Percentiles rank a stretch among this genome's conserved stretches.
These are phyloP conservation scores for Rhodotorula babjevae DNA, from an alignment of 768 basidiomycete genomes.

Conservation along the genomic window DNA sequence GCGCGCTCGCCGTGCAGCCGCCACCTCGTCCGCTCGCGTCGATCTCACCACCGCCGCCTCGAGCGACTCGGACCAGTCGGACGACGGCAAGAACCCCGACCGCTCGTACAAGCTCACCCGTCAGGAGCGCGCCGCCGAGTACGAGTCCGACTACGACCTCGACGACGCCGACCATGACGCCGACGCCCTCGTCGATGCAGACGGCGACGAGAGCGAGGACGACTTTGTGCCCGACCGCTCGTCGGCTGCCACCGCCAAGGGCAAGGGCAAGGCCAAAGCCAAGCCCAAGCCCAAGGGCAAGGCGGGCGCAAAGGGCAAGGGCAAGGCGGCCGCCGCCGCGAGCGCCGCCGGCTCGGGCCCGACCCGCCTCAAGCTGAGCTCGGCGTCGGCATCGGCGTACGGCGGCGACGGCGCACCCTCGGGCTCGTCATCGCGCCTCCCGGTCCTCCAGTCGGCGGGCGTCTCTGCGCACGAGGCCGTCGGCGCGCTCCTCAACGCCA, in stretches of 20 bases:
- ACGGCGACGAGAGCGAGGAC: constrained; percentile 4
- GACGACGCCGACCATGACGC: constrained; percentile 8
- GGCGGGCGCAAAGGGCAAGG: background rate
- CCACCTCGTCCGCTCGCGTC: background rate
- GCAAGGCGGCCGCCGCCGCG: background rate
- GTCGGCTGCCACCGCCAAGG: background rate
- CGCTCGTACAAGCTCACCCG: constrained; percentile 13
- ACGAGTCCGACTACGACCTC: constrained; percentile 21
- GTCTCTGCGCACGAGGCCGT: constrained; percentile 5
- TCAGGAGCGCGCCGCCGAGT: constrained; percentile 5
- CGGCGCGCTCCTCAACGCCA: constrained; percentile 3
- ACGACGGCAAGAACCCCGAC: constrained; percentile 16
- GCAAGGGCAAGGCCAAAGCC: constrained; percentile 11
- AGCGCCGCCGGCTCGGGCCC: background rate
- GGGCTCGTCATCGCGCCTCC: background rate
- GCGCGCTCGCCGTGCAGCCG: constrained; percentile 10
- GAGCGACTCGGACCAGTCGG: constrained; percentile 23
- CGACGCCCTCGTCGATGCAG: background rate
- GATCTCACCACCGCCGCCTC: constrained; percentile 2
- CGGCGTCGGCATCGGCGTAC: constrained; percentile 1
- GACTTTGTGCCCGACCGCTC: constrained; percentile 24
- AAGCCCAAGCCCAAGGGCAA: constrained; percentile 23
- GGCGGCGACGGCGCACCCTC: background rate
- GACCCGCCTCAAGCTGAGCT: constrained; percentile 13
- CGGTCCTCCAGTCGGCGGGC: constrained; percentile 7